Evolutionary conservation across 2,329 filamentous ascomycete genomes (phyloP), one percentile per base, ranked within the genome.

Genomic region (Exophiala lecanii-corni): DNA sequence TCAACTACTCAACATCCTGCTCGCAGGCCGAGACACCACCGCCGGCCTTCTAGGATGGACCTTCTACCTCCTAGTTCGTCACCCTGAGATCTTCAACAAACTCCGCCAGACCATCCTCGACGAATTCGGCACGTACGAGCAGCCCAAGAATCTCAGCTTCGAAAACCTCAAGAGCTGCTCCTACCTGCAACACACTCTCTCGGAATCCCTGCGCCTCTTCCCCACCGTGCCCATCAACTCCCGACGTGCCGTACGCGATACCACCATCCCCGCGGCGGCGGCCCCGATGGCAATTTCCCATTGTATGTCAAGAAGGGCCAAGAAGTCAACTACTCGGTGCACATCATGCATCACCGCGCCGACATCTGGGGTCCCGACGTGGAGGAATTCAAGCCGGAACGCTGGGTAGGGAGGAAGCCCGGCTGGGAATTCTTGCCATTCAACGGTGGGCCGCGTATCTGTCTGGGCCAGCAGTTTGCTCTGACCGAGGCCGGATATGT

Each of bases 391-490:
- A 71, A 70, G 46, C 84, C 84, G 1, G 82, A 86, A 36, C 71
- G 84, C 44, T 89, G 84, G 84, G 66, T 63, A 53, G 83, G 1
- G 81, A 84, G 32, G 70, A 84, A 21, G 84, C 86, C 58, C 86
- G 84, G 63, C 78, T 89, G 46, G 84, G 2, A 84, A 23, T 57
- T 49, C 37, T 21, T 56, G 9, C 54, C 55, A 3, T 55, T 57
- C 44, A 56, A 53, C 21, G 55, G 54, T n/a, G 55, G 55, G n/a
- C 51, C 52, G 17, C 49, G 54, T 6, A 56, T 52, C 15, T 56
- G 55, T 34, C 34, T 56, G 12, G 55, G 52, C 9, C 55, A 91
- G 71, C 84, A 91, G 62, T 91, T 89, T 61, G 86, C 86, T 10
- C 65, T 89, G 35, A 87, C 84, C 0, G 84, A 89, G 69, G 57